phyloP scores from a whole-genome alignment of 192 early-diverging fungal genomes.

The Backusella macrospora region DNA sequence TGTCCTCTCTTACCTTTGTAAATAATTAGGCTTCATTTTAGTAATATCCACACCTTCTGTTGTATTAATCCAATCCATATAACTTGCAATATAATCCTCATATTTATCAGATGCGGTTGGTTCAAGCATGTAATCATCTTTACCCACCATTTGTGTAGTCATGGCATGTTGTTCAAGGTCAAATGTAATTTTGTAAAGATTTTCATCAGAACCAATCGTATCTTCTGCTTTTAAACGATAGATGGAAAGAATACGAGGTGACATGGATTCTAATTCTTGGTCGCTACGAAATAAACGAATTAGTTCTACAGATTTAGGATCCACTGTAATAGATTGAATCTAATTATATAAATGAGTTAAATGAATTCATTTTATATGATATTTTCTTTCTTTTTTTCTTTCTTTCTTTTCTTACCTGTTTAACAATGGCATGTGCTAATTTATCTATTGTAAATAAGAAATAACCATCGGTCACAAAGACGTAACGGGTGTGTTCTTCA shows the following conservation, averaged over 20 bases:
- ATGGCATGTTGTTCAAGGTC: slow-evolving; percentile 70
- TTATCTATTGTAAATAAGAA: slow-evolving; percentile 90
- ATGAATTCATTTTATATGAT: no score
- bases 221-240: slow-evolving; percentile 42
- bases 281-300: slow-evolving; percentile 68
- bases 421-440: slow-evolving; percentile 77
- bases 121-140: slow-evolving; percentile 60
- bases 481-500: slow-evolving; percentile 84
- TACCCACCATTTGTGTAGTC: slow-evolving; percentile 66
- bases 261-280: slow-evolving; percentile 42
- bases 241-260: slow-evolving; percentile 34
- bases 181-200: slow-evolving; percentile 42
- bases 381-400: neutral
- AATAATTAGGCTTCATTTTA: slow-evolving; percentile 69
- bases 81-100: slow-evolving; percentile 94
- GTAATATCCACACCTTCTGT: slow-evolving; percentile 73
- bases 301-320: slow-evolving; percentile 68
- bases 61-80: slow-evolving; percentile 79
- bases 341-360: neutral
- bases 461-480: slow-evolving; percentile 92
- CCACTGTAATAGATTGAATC: slow-evolving; percentile 45
- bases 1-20: slow-evolving; percentile 59
- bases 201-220: slow-evolving; percentile 42
- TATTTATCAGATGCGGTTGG: slow-evolving; percentile 90
- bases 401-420: slow-evolving; percentile 60